These are phyloP conservation scores for Udeniomyces megalosporus DNA, from an alignment of 768 basidiomycete species.

Conservation along the genomic window DNA sequence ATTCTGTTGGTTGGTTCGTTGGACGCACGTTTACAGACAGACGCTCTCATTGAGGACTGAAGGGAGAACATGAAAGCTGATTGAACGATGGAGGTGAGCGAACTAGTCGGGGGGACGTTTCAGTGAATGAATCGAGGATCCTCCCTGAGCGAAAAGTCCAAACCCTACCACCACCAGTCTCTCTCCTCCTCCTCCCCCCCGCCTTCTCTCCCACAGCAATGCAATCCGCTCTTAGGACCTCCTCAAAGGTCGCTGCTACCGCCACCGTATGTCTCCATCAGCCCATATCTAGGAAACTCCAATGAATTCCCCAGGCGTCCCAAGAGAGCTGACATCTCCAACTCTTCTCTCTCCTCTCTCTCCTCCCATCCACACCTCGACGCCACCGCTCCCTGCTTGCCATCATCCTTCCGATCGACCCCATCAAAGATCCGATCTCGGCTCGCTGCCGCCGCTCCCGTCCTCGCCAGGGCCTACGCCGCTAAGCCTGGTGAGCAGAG, in stretches of 20 bases:
- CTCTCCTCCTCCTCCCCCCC: slow-evolving; percentile 37
- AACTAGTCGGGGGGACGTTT: no score
- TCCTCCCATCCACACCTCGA: not conserved
- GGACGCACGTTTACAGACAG: no score
- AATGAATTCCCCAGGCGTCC: no score
- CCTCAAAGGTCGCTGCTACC: slow-evolving; percentile 22
- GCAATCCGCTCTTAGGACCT: slow-evolving; percentile 27
- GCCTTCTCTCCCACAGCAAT: slow-evolving; percentile 24
- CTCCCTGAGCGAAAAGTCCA: not conserved
- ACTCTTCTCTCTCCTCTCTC: not conserved
- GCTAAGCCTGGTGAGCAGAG: slow-evolving; percentile 92
- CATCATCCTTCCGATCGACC: not conserved
- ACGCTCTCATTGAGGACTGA: no score
- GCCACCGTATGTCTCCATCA: not conserved
- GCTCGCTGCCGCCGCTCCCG: slow-evolving; percentile 24
- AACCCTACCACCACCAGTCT: slow-evolving; percentile 30
- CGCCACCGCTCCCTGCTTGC: not conserved
- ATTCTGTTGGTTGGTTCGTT: no score
- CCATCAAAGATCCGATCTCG: slow-evolving; percentile 25
- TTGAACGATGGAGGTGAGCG: no score
- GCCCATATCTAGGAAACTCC: no score
- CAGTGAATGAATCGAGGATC: no score
- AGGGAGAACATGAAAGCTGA: no score
- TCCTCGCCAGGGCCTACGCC: slow-evolving; percentile 61
- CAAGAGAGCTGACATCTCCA: not conserved